Evolutionary conservation across 2,329 filamentous ascomycete genomes (phyloP).

Genomic region (Talaromyces sp.): DNA sequence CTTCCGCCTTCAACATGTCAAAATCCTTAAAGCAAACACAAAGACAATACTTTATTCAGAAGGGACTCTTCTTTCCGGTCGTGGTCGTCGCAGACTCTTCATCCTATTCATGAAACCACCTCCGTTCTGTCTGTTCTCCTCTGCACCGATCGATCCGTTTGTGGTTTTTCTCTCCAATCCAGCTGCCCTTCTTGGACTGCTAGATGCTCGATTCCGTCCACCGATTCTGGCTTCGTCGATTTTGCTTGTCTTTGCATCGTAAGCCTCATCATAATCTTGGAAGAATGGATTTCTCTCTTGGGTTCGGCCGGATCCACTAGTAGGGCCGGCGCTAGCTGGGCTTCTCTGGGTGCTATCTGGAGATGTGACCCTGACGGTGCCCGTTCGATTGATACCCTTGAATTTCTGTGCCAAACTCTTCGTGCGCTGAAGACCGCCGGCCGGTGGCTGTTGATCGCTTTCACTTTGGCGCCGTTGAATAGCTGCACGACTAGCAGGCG

Average conservation of each 20-base stretch:
- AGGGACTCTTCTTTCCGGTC: slow-evolving; percentile 32
- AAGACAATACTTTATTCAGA: slow-evolving; percentile 9
- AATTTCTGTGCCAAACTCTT: slow-evolving; percentile 93
- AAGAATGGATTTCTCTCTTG: slow-evolving; percentile 75
- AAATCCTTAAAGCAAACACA: not conserved
- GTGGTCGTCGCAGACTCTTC: slow-evolving; percentile 68
- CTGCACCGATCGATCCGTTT: slow-evolving; percentile 43
- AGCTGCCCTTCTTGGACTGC: slow-evolving; percentile 55
- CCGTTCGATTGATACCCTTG: slow-evolving; percentile 70
- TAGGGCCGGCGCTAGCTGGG: slow-evolving; percentile 29
- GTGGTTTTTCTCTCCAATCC: slow-evolving; percentile 64
- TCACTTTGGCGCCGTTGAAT: slow-evolving; percentile 74
- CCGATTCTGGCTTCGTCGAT: slow-evolving; percentile 49
- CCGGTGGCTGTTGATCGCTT: slow-evolving; percentile 49
- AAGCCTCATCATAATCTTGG: slow-evolving; percentile 69
- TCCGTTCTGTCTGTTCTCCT: slow-evolving; percentile 43
- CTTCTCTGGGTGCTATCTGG: slow-evolving; percentile 47
- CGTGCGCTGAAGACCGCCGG: slow-evolving; percentile 72
- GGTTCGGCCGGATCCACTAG: slow-evolving; percentile 31
- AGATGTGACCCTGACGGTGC: slow-evolving; percentile 57
- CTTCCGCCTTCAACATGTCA: not conserved
- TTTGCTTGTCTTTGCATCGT: slow-evolving; percentile 61
- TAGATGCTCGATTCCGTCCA: slow-evolving; percentile 49
- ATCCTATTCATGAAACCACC: slow-evolving; percentile 73
- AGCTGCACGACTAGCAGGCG: slow-evolving; percentile 76